Conservation (phyloP, 1,139 yeast species). For the Sugiyamaella grinbergsii region DNA sequence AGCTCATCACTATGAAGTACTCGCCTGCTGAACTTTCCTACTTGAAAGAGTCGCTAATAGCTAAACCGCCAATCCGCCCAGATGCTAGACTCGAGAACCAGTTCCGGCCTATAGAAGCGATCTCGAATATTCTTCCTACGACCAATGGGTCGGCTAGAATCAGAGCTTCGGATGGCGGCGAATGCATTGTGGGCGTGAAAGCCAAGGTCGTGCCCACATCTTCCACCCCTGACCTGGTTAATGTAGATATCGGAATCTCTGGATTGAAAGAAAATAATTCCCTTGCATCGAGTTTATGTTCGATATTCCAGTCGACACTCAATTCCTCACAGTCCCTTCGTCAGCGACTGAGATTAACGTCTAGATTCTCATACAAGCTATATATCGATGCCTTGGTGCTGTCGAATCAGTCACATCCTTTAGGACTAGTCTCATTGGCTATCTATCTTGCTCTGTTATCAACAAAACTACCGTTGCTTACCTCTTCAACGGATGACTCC, state of each 20-base stretch:
- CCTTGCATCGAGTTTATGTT: conserved; percentile 47
- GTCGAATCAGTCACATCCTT: conserved; percentile 69
- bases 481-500: conserved; percentile 60
- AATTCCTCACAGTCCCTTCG: conserved; percentile 47
- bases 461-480: conserved; percentile 71
- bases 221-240: conserved; percentile 52
- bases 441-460: conserved; percentile 78
- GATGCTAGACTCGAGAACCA: conserved; percentile 76
- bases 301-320: conserved; percentile 43
- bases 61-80: conserved; percentile 69
- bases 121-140: conserved; percentile 75
- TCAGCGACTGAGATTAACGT: conserved; percentile 60
- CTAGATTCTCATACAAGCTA: conserved; percentile 72
- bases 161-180: conserved; percentile 84
- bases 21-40: conserved; percentile 88
- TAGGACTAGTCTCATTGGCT: conserved; percentile 76
- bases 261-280: conserved; percentile 43
- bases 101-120: conserved; percentile 83
- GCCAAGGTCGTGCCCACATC: conserved; percentile 71
- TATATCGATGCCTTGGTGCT: conserved; percentile 78
- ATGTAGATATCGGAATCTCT: conserved; percentile 70
- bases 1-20: conserved; percentile 41
- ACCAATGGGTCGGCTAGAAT: conserved; percentile 93
- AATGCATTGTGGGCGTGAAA: conserved; percentile 87
- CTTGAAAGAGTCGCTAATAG: conserved; percentile 67